Evolutionary conservation across 1,139 yeast species (phyloP).

Genomic region (Magnusiomyces clavatus): DNA sequence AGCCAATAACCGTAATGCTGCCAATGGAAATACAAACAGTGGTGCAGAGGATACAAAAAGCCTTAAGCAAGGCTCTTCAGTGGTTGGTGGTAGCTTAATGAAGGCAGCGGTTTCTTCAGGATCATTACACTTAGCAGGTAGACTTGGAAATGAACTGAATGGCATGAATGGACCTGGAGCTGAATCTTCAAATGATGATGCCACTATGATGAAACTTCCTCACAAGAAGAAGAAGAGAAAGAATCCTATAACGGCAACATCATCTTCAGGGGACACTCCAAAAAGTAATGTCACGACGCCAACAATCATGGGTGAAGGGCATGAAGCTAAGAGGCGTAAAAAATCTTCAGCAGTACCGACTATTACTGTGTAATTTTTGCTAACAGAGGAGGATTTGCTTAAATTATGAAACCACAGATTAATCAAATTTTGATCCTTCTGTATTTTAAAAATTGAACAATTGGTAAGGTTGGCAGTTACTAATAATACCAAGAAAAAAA

Average conservation of each 20-base stretch:
- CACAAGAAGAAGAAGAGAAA: conserved; percentile 18
- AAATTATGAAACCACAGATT: too few species aligned
- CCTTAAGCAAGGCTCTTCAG: conserved; percentile 8
- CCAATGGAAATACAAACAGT: conserved; percentile 94
- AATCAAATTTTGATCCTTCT: too few species aligned
- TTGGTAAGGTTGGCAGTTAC: too few species aligned
- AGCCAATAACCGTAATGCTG: conserved; percentile 1
- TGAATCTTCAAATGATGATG: conserved; percentile 22
- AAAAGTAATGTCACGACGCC: neutral
- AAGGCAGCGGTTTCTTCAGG: conserved; percentile 5
- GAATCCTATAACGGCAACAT: conserved; percentile 11
- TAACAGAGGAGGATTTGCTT: too few species aligned
- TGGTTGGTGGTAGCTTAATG: conserved; percentile 6
- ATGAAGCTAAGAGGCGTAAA: conserved; percentile 4
- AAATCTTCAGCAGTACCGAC: neutral
- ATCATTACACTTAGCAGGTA: conserved; percentile 11
- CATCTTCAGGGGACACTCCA: neutral
- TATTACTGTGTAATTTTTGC: too few species aligned
- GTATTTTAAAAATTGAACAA: too few species aligned
- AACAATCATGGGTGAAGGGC: conserved; percentile 3
- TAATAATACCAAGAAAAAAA: too few species aligned
- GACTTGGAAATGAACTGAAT: conserved; percentile 9
- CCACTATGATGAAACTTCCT: conserved; percentile 13
- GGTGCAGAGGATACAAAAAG: conserved; percentile 2
- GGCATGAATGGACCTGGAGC: conserved; percentile 15